Conservation (phyloP, 129 eudicot species). For the Daucus carota region DH1_v3.0 NC_030382.2:24286001-24286500, state of each 20-base stretch:
- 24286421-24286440: constrained; percentile 91
- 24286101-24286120: too few species aligned
- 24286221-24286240: too few species aligned
- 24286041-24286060: neutral
- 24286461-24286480: constrained; percentile 51
- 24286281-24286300: too few species aligned
- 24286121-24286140: neutral
- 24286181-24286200: neutral
- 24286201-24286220: too few species aligned
- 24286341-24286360: too few species aligned
- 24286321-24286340: too few species aligned
- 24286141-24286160: neutral
- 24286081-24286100: neutral
- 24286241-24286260: too few species aligned
- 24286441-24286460: constrained; percentile 75
- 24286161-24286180: neutral
- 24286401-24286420: constrained; percentile 70
- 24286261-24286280: too few species aligned
- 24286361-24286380: neutral
- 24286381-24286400: constrained; percentile 64
- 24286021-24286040: neutral
- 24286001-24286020: neutral
- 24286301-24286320: too few species aligned
- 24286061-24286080: neutral
- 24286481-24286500: too few species aligned